A percentile compares a stretch with the other conserved stretches of the same genome.
Evolutionary conservation across 75 land plant species (phyloP).

Genomic region (Picea sitchensis): DNA sequence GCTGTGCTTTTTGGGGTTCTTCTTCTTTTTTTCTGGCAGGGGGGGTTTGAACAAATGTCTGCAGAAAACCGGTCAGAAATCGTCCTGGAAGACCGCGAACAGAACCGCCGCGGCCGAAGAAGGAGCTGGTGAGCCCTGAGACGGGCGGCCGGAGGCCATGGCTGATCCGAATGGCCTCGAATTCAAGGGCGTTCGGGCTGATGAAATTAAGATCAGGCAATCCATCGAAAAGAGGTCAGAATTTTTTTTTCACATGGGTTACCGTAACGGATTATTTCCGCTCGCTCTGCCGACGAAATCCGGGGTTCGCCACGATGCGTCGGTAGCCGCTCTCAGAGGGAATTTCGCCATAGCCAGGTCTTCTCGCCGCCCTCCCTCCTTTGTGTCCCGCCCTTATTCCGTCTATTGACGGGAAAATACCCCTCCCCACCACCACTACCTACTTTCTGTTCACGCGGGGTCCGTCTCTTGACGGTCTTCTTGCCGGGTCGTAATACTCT

Average conservation of each 20-base stretch:
- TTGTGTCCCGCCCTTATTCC: background rate
- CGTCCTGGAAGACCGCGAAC: background rate
- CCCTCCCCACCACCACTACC: background rate
- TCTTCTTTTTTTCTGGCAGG: background rate
- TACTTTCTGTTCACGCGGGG: background rate
- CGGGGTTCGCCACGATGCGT: background rate
- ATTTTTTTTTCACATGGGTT: background rate
- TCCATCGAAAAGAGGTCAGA: background rate
- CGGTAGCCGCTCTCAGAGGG: background rate
- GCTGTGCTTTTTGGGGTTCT: background rate
- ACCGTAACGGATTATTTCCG: background rate
- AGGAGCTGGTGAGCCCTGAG: background rate
- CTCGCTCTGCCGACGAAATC: background rate
- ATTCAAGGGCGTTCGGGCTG: background rate
- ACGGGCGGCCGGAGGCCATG: conserved; percentile 10
- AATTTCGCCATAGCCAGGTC: background rate
- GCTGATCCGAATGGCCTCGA: conserved; percentile 6
- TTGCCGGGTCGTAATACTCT: no score
- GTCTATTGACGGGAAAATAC: background rate
- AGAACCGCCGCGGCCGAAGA: background rate
- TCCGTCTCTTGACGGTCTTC: background rate
- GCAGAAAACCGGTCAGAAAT: conserved; percentile 10
- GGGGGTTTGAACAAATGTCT: background rate
- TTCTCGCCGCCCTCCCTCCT: background rate
- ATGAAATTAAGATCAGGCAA: background rate